phyloP scores from a whole-genome alignment of 23 red algal genomes.

The Pyropia yezoensis region DNA sequence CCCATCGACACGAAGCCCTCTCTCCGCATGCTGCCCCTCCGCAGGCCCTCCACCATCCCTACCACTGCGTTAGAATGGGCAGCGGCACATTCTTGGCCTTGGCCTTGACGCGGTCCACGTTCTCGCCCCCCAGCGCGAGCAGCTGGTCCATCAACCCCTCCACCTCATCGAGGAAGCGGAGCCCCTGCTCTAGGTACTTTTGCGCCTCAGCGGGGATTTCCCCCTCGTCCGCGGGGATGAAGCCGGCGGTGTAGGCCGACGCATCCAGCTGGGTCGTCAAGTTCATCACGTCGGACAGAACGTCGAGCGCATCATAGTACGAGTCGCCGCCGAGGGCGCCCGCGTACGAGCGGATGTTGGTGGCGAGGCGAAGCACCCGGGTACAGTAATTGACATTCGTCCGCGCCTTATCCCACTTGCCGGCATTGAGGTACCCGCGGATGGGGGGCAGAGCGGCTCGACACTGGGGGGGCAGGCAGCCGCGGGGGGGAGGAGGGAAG shows the following conservation, averaged over 20 bases:
- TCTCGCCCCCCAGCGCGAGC: background rate
- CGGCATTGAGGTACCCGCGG: slow-evolving; percentile 36
- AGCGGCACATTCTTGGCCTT: no score
- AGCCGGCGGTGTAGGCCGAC: slow-evolving; percentile 79
- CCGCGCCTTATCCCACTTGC: slow-evolving; percentile 89
- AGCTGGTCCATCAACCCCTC: background rate
- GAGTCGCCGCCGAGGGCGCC: slow-evolving; percentile 7
- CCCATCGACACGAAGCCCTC: no score
- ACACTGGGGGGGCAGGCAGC: slow-evolving; percentile 22
- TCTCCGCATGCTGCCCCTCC: no score
- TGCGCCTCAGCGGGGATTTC: slow-evolving; percentile 41
- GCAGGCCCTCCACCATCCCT: no score
- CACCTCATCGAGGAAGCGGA: background rate
- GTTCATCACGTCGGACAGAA: slow-evolving; percentile 57
- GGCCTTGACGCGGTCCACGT: no score
- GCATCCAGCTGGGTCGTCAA: slow-evolving; percentile 90
- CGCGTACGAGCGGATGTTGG: slow-evolving; percentile 5
- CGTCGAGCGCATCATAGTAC: slow-evolving; percentile 57
- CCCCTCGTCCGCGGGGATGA: slow-evolving; percentile 77
- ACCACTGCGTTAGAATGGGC: no score
- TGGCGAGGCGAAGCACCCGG: slow-evolving; percentile 63
- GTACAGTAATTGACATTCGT: slow-evolving; percentile 98
- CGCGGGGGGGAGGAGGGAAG: no score
- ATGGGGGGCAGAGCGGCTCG: slow-evolving; percentile 37
- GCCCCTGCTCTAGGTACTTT: slow-evolving; percentile 59